Evolutionary conservation across 2,329 filamentous ascomycete genomes (phyloP), one percentile per base, ranked within the genome.

Genomic region (Tolypocladium nubicola): DNA sequence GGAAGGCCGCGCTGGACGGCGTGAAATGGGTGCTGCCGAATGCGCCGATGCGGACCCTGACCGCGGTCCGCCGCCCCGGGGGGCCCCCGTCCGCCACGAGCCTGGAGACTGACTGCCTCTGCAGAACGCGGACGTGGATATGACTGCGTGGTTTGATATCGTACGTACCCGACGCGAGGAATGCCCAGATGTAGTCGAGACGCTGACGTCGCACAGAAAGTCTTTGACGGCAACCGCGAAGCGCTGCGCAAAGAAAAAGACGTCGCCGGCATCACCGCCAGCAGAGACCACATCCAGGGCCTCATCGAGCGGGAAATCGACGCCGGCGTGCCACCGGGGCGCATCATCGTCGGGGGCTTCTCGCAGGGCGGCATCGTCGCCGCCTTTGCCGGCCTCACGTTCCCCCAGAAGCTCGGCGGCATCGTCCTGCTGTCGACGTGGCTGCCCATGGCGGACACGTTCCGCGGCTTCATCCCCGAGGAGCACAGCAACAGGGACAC

Each of bases 21-120:
- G 88, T 93, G 66, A 86, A 90, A 66, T 96, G 96, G 72, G 81
- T 96, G 67, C 87, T 96, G 69, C 91, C 91, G 5, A 88, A 94
- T 74, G 91, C 91, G 33, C 89, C 90, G 3, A 75, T 72, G 41
- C 90, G 93, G 57, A 88, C 89, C 19, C 87, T 95, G 68, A 90
- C 89, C 16, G 76, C 54, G n/a, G 57, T 58, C 6, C n/a, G 56
- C 55, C 9, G 13, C 11, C 21, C 3, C 43, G 26, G 13, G 26
- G 13, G 21, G 23, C 40, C n/a, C 21, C 3, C 10, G 21, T 1
- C 26, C 5, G 14, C 33, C 14, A 10, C 4, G 1, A 16, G 13
- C 0, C 16, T 49, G 5, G 49, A 35, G 10, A 2, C 23, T 11
- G 23, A 40, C 10, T 52, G 26, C 14, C 33, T 33, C 38, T 19